Evolutionary conservation across 2,329 filamentous ascomycete species (phyloP).

Genomic region (Aspergillus novoparasiticus): DNA sequence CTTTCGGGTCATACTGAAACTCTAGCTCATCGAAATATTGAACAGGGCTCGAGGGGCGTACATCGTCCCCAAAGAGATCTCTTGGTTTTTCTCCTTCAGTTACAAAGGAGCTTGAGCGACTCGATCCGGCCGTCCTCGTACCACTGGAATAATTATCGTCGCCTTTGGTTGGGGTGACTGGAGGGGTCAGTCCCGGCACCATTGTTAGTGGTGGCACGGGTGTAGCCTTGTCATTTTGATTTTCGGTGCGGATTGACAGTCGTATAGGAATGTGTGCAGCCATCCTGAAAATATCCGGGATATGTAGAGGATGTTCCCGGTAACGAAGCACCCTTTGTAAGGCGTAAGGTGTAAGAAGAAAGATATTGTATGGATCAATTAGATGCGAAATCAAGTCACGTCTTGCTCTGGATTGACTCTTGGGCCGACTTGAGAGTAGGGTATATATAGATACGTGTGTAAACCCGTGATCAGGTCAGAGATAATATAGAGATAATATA

Average conservation of each 20-base stretch:
- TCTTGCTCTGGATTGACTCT: not conserved
- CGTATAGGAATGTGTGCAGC: conserved; percentile 23
- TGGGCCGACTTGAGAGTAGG: conserved; percentile 5
- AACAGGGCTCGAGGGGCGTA: conserved; percentile 18
- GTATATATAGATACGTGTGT: not conserved
- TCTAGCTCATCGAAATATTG: conserved; percentile 40
- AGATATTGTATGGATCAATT: not conserved
- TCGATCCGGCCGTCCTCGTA: conserved; percentile 8
- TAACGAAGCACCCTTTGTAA: not conserved
- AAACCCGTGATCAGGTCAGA: not conserved
- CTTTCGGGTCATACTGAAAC: conserved; percentile 29
- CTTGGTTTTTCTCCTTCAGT: conserved; percentile 8
- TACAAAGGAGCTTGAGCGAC: conserved; percentile 8
- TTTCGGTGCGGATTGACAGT: conserved; percentile 31
- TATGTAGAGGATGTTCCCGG: not conserved
- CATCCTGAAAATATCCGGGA: not conserved
- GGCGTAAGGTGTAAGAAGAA: not conserved
- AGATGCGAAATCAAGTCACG: not conserved
- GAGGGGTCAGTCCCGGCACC: conserved; percentile 34
- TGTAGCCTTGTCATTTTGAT: conserved; percentile 14
- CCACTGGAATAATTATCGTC: conserved; percentile 16
- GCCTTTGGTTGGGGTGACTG: conserved; percentile 36
- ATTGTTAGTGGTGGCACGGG: conserved; percentile 16
- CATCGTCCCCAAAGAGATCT: conserved; percentile 1
- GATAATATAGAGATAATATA: not conserved